A percentile compares a stretch with the other conserved stretches of the same genome.
Evolutionary conservation across 441 rosid species (phyloP).

Genomic region (Codiaeum variegatum): DNA sequence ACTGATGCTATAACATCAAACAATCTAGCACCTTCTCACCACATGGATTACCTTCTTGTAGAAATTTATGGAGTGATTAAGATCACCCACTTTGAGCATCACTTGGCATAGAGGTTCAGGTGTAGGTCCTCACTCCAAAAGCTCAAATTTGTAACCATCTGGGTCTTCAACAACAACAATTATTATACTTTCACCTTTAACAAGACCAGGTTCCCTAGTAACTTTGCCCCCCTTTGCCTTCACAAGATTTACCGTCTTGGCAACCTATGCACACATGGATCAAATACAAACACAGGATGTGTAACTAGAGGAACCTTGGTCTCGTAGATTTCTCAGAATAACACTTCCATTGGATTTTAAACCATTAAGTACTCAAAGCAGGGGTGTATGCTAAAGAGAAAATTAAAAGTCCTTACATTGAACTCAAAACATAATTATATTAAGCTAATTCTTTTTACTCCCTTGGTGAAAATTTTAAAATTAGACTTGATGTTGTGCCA

Average conservation of each 20-base stretch:
- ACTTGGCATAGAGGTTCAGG: conserved; percentile 88
- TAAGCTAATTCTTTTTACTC: neutral
- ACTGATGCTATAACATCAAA: neutral
- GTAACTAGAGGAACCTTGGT: neutral
- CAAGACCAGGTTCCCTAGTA: conserved; percentile 69
- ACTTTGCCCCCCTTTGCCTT: conserved; percentile 74
- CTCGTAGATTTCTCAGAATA: neutral
- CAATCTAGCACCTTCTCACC: conserved; percentile 4
- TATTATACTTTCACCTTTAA: conserved; percentile 61
- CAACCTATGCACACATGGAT: conserved; percentile 31
- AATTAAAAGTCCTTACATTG: neutral
- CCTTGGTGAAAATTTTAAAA: neutral
- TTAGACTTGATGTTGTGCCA: neutral
- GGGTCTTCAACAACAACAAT: conserved; percentile 83
- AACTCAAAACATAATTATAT: neutral
- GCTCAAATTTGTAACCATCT: conserved; percentile 83
- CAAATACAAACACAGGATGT: neutral
- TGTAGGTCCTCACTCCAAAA: conserved; percentile 68
- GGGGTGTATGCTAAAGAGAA: neutral
- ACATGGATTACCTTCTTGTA: conserved; percentile 55
- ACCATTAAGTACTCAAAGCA: neutral
- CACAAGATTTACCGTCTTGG: conserved; percentile 49
- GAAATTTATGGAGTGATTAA: conserved; percentile 67
- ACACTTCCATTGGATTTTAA: neutral
- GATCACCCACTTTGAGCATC: conserved; percentile 94